These are phyloP conservation scores for Cunninghamia lanceolata DNA, from an alignment of 75 land plant genomes.

Conservation along the genomic window DNA sequence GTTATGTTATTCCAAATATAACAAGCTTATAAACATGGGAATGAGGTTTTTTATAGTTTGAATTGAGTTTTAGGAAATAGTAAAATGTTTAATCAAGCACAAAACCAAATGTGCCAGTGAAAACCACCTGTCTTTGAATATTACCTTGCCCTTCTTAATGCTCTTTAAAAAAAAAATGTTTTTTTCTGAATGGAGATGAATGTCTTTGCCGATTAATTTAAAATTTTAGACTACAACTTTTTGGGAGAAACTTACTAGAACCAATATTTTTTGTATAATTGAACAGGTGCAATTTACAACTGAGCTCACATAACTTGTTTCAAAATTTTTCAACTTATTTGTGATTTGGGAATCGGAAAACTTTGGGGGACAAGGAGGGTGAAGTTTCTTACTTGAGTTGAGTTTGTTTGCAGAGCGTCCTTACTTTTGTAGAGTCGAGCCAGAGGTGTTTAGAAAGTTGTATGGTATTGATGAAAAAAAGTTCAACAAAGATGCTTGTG, in stretches of 20 bases:
- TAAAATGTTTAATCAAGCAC: background rate
- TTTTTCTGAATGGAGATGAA: background rate
- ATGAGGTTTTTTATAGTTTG: background rate
- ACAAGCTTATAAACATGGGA: background rate
- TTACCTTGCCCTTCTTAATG: background rate
- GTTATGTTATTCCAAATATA: background rate
- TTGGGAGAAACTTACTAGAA: background rate
- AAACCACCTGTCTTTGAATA: background rate
- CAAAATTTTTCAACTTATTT: background rate
- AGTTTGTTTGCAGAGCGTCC: conserved; percentile 51
- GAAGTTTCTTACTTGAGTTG: background rate
- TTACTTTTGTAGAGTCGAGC: conserved; percentile 77
- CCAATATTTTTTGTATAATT: background rate
- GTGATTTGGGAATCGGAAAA: background rate
- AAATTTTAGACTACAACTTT: background rate
- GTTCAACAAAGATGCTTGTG: conserved; percentile 69
- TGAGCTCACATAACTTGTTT: background rate
- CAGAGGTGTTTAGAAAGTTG: conserved; percentile 47
- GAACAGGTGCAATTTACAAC: background rate
- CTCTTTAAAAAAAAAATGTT: background rate
- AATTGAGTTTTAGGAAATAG: background rate
- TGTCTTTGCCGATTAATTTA: background rate
- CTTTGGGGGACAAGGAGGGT: background rate
- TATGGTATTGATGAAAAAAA: conserved; percentile 57
- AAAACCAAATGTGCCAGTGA: background rate